Evolutionary conservation across 2,329 filamentous ascomycete species (phyloP).

Genomic region (Alternaria atra): DNA sequence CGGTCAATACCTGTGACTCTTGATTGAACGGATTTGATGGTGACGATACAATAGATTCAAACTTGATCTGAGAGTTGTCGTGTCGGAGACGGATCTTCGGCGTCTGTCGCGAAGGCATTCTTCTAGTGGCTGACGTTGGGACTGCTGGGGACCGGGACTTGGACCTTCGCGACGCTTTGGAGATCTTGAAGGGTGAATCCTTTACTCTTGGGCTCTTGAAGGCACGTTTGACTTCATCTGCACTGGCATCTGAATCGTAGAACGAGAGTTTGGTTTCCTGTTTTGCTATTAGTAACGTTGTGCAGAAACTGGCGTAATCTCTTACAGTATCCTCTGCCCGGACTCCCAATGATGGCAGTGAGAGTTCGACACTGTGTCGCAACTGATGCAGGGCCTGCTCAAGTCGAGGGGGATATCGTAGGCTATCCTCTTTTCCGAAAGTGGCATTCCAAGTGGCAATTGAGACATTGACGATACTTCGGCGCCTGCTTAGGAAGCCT

Average conservation of each 20-base stretch:
- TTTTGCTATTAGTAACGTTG: conserved; percentile 46
- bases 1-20: conserved; percentile 79
- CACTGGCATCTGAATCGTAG: conserved; percentile 52
- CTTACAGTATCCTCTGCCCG: conserved; percentile 50
- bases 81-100: conserved; percentile 71
- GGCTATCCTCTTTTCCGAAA: conserved; percentile 67
- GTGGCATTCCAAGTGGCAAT: conserved; percentile 74
- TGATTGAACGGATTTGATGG: conserved; percentile 55
- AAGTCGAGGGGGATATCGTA: conserved; percentile 72
- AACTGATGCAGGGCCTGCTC: conserved; percentile 69
- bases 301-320: conserved; percentile 49
- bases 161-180: conserved; percentile 32
- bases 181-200: conserved; percentile 40
- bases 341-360: conserved; percentile 59
- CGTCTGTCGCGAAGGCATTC: conserved; percentile 38
- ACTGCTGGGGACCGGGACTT: conserved; percentile 40
- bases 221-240: conserved; percentile 19
- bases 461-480: conserved; percentile 60
- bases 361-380: conserved; percentile 62
- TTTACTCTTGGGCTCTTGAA: conserved; percentile 35
- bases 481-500: conserved; percentile 63
- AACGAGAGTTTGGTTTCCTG: conserved; percentile 36
- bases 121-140: conserved; percentile 29
- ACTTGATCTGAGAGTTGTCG: conserved; percentile 83
- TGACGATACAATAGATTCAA: conserved; percentile 73